Percentiles rank a stretch among this genome's conserved stretches.
Evolutionary conservation across 768 basidiomycete species (phyloP).

Genomic region (Pholiota molesta): DNA sequence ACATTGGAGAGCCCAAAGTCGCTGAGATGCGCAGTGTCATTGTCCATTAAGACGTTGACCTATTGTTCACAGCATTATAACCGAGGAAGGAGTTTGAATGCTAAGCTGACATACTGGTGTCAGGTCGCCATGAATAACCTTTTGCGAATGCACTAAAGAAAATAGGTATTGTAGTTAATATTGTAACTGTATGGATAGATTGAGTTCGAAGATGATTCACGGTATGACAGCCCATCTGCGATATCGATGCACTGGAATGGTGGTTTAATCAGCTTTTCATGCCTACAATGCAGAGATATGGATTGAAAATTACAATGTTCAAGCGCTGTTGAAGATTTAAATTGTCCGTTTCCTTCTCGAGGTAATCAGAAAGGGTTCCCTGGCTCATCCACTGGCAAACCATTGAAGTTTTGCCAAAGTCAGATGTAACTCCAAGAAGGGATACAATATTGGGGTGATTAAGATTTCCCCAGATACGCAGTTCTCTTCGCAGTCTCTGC

Average conservation of each 20-base stretch:
- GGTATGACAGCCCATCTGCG: neutral
- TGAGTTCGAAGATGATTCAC: neutral
- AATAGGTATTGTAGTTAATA: too few species aligned
- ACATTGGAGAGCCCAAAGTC: constrained; percentile 1
- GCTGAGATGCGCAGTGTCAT: neutral
- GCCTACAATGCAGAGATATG: too few species aligned
- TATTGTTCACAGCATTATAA: neutral
- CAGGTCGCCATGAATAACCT: neutral
- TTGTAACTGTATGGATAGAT: neutral
- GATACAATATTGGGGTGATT: constrained; percentile 2
- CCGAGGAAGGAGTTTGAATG: too few species aligned
- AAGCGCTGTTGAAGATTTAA: neutral
- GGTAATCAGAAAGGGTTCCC: neutral
- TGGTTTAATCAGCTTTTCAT: neutral
- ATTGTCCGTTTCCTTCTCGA: neutral
- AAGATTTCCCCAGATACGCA: neutral
- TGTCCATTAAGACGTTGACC: neutral
- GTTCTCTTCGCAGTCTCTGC: neutral
- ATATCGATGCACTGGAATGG: neutral
- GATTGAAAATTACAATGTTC: neutral
- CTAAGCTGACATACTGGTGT: neutral
- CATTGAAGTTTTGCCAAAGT: neutral
- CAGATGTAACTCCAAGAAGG: neutral
- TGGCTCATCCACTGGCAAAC: constrained; percentile 4
- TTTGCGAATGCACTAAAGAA: neutral